Conservation (phyloP, 768 basidiomycete genomes). For the Trametes meyenii region DNA sequence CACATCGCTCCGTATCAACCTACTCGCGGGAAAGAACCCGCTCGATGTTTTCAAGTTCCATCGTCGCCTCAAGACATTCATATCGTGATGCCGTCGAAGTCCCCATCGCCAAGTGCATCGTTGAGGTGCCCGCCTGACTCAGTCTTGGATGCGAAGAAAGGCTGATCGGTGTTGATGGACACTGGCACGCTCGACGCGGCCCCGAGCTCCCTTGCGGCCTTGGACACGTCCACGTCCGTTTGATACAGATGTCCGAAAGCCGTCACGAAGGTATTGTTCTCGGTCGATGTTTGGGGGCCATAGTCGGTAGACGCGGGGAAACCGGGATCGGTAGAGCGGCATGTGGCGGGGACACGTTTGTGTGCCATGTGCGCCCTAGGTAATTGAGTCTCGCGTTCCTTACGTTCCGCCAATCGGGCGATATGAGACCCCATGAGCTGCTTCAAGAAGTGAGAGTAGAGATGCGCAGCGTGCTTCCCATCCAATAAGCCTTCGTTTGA, state of each 20-base stretch:
- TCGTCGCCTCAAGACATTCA: conserved; percentile 21
- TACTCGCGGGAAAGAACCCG: too few relatives aligned
- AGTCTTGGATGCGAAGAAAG: background rate
- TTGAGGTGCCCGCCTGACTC: background rate
- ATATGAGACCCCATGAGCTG: conserved; percentile 23
- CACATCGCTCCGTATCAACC: too few relatives aligned
- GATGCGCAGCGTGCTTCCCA: conserved; percentile 26
- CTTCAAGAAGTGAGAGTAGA: conserved; percentile 29
- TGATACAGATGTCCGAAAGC: conserved; percentile 13
- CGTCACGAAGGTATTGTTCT: background rate
- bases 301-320: conserved; percentile 8
- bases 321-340: background rate
- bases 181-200: conserved; percentile 6
- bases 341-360: background rate
- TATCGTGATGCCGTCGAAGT: conserved; percentile 14
- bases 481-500: conserved; percentile 19
- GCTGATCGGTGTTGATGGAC: conserved; percentile 4
- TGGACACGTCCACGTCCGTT: conserved; percentile 19
- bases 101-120: conserved; percentile 10
- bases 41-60: conserved; percentile 18
- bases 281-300: background rate
- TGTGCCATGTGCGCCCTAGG: background rate
- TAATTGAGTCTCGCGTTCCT: background rate
- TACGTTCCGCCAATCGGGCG: conserved; percentile 13
- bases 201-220: conserved; percentile 14